Percentiles rank a stretch among this genome's conserved stretches.
phyloP scores from a whole-genome alignment of 805 yeast genomes.

The Lipomyces mesembrius region DNA sequence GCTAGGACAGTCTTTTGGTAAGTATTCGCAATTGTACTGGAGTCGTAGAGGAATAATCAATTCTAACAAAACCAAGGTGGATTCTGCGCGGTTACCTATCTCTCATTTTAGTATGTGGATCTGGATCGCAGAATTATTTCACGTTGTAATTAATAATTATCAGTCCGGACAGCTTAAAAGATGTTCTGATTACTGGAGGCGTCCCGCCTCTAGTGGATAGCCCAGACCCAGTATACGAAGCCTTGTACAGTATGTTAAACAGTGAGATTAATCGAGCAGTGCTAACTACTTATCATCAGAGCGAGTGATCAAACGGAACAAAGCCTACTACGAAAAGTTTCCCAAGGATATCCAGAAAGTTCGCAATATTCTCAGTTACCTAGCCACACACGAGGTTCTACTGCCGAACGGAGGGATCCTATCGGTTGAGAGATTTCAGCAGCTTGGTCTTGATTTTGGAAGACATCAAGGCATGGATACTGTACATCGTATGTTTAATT shows the following conservation, averaged over 20 bases:
- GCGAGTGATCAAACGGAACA: slow-evolving; percentile 53
- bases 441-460: slow-evolving; percentile 58
- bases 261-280: neutral
- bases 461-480: slow-evolving; percentile 55
- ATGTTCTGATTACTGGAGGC: slow-evolving; percentile 59
- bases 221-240: slow-evolving; percentile 56
- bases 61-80: slow-evolving; percentile 45
- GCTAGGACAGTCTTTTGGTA: slow-evolving; percentile 60
- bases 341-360: slow-evolving; percentile 55
- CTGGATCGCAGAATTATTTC: neutral
- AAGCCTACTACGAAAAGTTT: slow-evolving; percentile 54
- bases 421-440: slow-evolving; percentile 58
- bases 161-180: slow-evolving; percentile 33
- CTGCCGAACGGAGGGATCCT: slow-evolving; percentile 60
- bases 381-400: slow-evolving; percentile 42
- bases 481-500: slow-evolving; percentile 47
- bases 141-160: slow-evolving; percentile 16
- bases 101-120: slow-evolving; percentile 47
- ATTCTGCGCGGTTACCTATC: slow-evolving; percentile 55
- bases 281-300: slow-evolving; percentile 6
- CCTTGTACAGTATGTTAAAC: slow-evolving; percentile 48
- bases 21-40: neutral
- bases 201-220: slow-evolving; percentile 56
- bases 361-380: slow-evolving; percentile 20
- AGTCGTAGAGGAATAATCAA: neutral